Evolutionary conservation across 805 yeast species (phyloP).

Genomic region (Cyberlindnera xishuangbannaensis): DNA sequence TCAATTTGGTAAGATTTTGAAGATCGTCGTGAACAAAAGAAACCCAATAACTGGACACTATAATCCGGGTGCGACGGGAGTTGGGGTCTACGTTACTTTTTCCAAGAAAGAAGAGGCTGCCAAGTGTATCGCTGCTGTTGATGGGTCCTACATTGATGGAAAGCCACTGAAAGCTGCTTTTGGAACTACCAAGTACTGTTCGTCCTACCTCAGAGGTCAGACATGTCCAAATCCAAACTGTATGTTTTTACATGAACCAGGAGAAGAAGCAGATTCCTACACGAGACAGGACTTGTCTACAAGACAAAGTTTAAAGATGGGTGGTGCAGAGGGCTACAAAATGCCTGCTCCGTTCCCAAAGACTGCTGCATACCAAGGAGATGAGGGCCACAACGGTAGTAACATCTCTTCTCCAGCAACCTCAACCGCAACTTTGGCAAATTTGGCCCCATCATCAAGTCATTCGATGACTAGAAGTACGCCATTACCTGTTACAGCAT

Average conservation of each 20-base stretch:
- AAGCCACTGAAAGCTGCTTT: slow-evolving; percentile 88
- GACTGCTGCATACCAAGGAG: slow-evolving; percentile 3
- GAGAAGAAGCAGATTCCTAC: slow-evolving; percentile 97
- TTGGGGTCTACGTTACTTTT: slow-evolving; percentile 94
- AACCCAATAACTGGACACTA: slow-evolving; percentile 33
- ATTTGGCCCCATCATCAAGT: slow-evolving; percentile 1
- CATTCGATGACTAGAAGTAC: slow-evolving; percentile 29
- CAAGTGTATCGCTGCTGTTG: slow-evolving; percentile 83
- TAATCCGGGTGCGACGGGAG: slow-evolving; percentile 48
- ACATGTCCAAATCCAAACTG: slow-evolving; percentile 98
- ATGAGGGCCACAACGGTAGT: slow-evolving; percentile 9
- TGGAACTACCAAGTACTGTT: slow-evolving; percentile 97
- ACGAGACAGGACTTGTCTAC: slow-evolving; percentile 84
- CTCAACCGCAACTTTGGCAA: slow-evolving; percentile 12
- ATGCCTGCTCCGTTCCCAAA: slow-evolving; percentile 15
- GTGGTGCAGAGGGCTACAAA: slow-evolving; percentile 20
- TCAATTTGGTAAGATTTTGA: slow-evolving; percentile 94
- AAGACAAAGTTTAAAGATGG: slow-evolving; percentile 59
- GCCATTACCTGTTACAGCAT: slow-evolving; percentile 65
- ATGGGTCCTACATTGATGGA: slow-evolving; percentile 92
- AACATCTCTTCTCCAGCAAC: slow-evolving; percentile 12
- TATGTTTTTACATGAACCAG: slow-evolving; percentile 98
- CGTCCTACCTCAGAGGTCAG: slow-evolving; percentile 91
- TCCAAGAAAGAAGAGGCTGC: slow-evolving; percentile 93
- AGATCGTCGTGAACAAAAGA: slow-evolving; percentile 86